Conservation (phyloP, 805 yeast genomes). For the Wickerhamiella australiensis region DNA sequence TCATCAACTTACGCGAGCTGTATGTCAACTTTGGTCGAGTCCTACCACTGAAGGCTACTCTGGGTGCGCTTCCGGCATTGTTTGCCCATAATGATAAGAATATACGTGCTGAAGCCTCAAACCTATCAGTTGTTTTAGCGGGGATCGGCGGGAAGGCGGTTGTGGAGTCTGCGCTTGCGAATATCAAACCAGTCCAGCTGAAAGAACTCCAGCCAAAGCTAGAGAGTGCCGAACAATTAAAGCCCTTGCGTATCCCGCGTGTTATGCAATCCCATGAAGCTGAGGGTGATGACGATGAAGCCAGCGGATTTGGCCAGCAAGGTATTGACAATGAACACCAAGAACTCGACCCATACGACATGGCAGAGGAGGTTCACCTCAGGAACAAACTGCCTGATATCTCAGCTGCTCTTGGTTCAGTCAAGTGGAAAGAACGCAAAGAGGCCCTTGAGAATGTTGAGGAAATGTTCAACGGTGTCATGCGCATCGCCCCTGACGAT, state of each 20-base stretch:
- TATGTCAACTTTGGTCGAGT: conserved; percentile 48
- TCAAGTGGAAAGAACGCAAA: conserved; percentile 87
- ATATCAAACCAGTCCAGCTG: conserved; percentile 83
- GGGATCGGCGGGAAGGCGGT: conserved; percentile 61
- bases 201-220: conserved; percentile 66
- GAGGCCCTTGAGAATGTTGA: conserved; percentile 61
- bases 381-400: conserved; percentile 59
- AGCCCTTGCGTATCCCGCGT: conserved; percentile 11
- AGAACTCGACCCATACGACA: conserved; percentile 43
- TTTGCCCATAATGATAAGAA: conserved; percentile 78
- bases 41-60: conserved; percentile 44
- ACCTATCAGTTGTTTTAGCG: conserved; percentile 54
- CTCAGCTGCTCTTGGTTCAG: conserved; percentile 39
- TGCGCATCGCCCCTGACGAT: conserved; percentile 47
- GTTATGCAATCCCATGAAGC: conserved; percentile 3
- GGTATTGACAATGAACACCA: conserved; percentile 30
- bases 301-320: neutral
- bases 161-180: conserved; percentile 37
- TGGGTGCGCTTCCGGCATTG: conserved; percentile 50
- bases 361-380: conserved; percentile 59
- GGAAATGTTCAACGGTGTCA: conserved; percentile 25
- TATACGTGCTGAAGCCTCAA: conserved; percentile 69
- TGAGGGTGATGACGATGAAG: conserved; percentile 5
- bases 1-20: conserved; percentile 44
- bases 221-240: conserved; percentile 35